Conservation (phyloP, 139 green algal species). For the Asterochloris erici region DNA sequence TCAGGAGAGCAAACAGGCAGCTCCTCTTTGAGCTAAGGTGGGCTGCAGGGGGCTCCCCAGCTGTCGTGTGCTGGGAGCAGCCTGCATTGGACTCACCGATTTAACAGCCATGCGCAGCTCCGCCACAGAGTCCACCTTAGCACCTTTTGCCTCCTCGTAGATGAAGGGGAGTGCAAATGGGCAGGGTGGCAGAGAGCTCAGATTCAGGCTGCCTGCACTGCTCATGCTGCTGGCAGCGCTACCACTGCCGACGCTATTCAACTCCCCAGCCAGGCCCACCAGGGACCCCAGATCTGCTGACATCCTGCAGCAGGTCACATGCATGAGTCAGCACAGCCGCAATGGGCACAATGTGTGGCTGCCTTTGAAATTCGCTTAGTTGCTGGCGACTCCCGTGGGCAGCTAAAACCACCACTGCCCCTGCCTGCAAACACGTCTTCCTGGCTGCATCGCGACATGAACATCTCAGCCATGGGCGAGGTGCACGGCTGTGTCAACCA, state of each 20-base stretch:
- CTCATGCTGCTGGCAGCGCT: neutral
- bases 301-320: slow-evolving; percentile 8
- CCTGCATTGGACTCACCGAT: slow-evolving; percentile 6
- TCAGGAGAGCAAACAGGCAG: no score
- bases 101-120: slow-evolving; percentile 67
- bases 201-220: neutral
- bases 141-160: slow-evolving; percentile 73
- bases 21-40: neutral
- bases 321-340: neutral
- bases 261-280: slow-evolving; percentile 15
- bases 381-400: no score
- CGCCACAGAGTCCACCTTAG: slow-evolving; percentile 68
- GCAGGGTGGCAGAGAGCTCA: slow-evolving; percentile 14
- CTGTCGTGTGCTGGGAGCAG: neutral
- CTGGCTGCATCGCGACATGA: no score
- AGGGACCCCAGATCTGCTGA: slow-evolving; percentile 24
- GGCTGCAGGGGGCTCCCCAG: neutral
- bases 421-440: no score
- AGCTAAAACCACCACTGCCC: no score
- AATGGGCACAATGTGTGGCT: no score
- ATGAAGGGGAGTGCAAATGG: slow-evolving; percentile 78
- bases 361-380: no score
- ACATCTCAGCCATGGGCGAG: no score
- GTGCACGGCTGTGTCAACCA: no score
- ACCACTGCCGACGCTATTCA: neutral